Base-by-base conservation (phyloP, 129 eudicot species). In the Artemisia argyi region DNA sequence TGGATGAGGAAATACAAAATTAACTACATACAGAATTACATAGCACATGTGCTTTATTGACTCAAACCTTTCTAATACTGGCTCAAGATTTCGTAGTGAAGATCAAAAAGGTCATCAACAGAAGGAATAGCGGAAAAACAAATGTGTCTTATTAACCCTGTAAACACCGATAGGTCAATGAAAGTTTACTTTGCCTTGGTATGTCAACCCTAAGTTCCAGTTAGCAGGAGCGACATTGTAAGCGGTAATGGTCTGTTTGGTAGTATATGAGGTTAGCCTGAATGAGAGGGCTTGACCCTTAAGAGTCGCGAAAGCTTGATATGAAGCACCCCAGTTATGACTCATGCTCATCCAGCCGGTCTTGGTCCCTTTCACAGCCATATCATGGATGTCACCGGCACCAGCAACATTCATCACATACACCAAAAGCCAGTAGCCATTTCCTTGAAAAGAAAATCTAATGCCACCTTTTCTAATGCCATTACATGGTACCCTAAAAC, bases 261-360 rank as follows among this genome's bases (percentile, higher is more conserved):
- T 64, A 50, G 88, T 78, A 82, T 79, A 84, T 6, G 93, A 86
- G 58, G 88, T 81, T 22, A 89, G 32, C 82, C 85, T 88, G 72
- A 92, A 92, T n/a, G 96, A 88, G 48, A 92, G 88, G 14, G 86
- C 63, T 68, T 92, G 94, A 22, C 94, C 97, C 16, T 82, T 62
- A 7, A 92, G 85, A 5, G 87, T 75, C 0, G 93, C 85, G 24
- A 88, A 88, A 1, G 96, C 96, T 60, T 92, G 96, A 79, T 89
- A 92, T 1, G 96, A 84, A 71, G 91, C 94, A 18, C 98, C 98
- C 98, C 98, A 93, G 65, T 93, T 93, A 61, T 90, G 96, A 86
- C 90, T 87, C 98, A 93, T 93, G 74, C 80, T 82, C 0, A 89
- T 76, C 97, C 97, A 93, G 6, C 66, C 75, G 22, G 97, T 89